A percentile compares a stretch with the other conserved stretches of the same genome.
phyloP scores from a whole-genome alignment of 768 basidiomycete genomes.

The Daedaleopsis sinensis region DNA sequence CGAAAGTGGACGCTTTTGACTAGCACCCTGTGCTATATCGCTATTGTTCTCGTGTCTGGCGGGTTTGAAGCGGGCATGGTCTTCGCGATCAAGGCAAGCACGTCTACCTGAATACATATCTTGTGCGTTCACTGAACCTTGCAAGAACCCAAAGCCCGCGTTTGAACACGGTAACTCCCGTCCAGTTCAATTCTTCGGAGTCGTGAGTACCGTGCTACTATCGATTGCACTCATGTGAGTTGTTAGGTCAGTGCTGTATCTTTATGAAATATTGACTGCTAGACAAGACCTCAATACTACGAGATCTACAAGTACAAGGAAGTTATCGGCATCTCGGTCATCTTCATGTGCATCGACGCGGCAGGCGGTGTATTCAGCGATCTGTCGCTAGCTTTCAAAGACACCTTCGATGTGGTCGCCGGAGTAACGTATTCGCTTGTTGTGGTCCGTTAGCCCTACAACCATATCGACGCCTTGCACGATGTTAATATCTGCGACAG shows the following conservation, averaged over 20 bases:
- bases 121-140: neutral
- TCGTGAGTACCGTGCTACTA: slow-evolving; percentile 61
- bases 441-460: slow-evolving; percentile 35
- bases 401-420: slow-evolving; percentile 62
- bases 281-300: slow-evolving; percentile 62
- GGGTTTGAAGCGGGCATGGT: slow-evolving; percentile 63
- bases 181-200: slow-evolving; percentile 57
- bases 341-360: slow-evolving; percentile 71
- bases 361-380: slow-evolving; percentile 70
- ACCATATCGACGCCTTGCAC: neutral
- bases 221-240: slow-evolving; percentile 48
- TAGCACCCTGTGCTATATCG: slow-evolving; percentile 39
- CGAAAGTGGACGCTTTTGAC: slow-evolving; percentile 38
- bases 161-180: slow-evolving; percentile 37
- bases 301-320: slow-evolving; percentile 69
- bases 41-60: slow-evolving; percentile 47
- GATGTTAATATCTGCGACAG: slow-evolving; percentile 31
- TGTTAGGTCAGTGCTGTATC: slow-evolving; percentile 23
- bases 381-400: slow-evolving; percentile 66
- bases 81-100: slow-evolving; percentile 53
- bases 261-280: slow-evolving; percentile 6
- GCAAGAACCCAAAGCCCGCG: slow-evolving; percentile 33
- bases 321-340: slow-evolving; percentile 67
- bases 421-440: slow-evolving; percentile 66
- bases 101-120: neutral